Conservation (phyloP, 805 yeast genomes). For the Cyberlindnera samutprakarnensis region DNA sequence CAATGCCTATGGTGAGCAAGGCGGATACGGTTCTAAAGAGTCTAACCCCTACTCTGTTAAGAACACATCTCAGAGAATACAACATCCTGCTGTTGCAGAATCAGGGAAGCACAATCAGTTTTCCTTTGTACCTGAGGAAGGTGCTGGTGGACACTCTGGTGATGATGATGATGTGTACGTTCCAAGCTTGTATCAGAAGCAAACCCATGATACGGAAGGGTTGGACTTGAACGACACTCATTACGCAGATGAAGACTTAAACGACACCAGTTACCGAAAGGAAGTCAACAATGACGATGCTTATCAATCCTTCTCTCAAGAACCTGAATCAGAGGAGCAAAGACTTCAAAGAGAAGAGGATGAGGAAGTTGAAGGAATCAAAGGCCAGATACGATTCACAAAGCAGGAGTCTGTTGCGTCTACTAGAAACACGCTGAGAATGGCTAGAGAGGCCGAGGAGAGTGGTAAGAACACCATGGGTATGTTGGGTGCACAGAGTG, state of each 20-base stretch:
- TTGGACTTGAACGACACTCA: constrained; percentile 11
- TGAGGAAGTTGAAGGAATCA: constrained; percentile 82
- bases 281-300: constrained; percentile 16
- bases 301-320: constrained; percentile 22
- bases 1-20: no score
- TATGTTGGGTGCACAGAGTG: constrained; percentile 90
- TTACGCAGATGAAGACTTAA: constrained; percentile 24
- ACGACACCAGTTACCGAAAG: constrained; percentile 17
- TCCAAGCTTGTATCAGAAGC: constrained; percentile 6
- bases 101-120: constrained; percentile 3
- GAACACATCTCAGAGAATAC: constrained; percentile 1
- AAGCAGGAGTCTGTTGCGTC: constrained; percentile 84
- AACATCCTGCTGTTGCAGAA: constrained; percentile 19
- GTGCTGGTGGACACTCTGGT: no score
- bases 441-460: constrained; percentile 66
- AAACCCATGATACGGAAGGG: constrained; percentile 5
- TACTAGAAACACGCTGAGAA: constrained; percentile 72
- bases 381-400: constrained; percentile 72
- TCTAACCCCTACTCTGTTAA: no score
- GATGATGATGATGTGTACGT: constrained; percentile 3
- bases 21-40: no score
- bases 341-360: constrained; percentile 53
- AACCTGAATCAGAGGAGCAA: constrained; percentile 19
- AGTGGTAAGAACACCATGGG: constrained; percentile 81
- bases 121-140: constrained; percentile 10